Evolutionary conservation across 140 eudicot species (phyloP), one percentile per base, ranked within the genome.

Genomic region (Senecio squalidus): DNA sequence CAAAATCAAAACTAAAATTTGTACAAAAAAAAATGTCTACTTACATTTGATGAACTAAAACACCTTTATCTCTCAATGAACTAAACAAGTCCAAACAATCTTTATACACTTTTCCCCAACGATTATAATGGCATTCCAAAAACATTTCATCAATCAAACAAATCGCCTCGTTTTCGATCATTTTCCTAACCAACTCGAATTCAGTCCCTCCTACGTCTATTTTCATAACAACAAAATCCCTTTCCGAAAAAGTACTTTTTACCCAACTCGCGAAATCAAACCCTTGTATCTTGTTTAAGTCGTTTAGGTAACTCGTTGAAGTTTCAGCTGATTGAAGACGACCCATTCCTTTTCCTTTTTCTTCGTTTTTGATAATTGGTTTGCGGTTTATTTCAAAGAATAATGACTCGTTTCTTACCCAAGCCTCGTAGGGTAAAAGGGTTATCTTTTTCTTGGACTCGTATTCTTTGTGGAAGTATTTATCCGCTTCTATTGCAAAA

Each of bases 31-130:
- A n/a, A n/a, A n/a, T n/a, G n/a, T n/a, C n/a, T n/a, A n/a, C n/a
- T n/a, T n/a, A n/a, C n/a, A n/a, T n/a, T n/a, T 86, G 95, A 67
- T 86, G 93, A 63, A 83, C 95, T 15, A 83, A 70, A 70, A 80
- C 84, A 14, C 94, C 89, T 27, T 54, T 78, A 66, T 76, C 68
- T 38, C 94, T 75, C 30, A 87, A 74, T 5, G 84, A 83, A 4
- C 60, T 58, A 77, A 70, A 76, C 84, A 87, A 41, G 29, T 83
- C 75, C 70, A 77, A 45, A 65, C 95, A 83, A 13, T 77, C 80
- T 6, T 18, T 68, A 71, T 74, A 83, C 34, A 66, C 74, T 28
- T 55, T 80, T 60, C 67, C 66, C 82, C 78, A 72, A 11, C 78
- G 23, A 57, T 76, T 55, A 30, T 75, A 80, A 76, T 83, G 89